These are phyloP conservation scores for Rhododendron ovatum DNA, from an alignment of 148 eudicot genomes.

Conservation along the genomic window DNA sequence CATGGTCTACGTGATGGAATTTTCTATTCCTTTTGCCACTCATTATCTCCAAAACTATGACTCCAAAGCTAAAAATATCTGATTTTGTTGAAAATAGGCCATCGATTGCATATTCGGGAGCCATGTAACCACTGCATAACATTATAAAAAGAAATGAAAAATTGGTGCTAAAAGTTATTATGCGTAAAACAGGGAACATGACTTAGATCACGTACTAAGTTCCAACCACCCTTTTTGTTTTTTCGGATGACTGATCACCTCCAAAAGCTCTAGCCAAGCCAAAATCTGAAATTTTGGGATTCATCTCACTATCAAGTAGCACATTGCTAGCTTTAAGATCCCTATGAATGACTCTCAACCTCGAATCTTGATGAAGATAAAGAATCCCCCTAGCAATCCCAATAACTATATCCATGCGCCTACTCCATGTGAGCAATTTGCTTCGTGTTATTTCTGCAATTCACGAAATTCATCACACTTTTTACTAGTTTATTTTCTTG, in stretches of 20 bases:
- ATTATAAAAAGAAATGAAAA: neutral
- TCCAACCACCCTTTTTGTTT: slow-evolving; percentile 1
- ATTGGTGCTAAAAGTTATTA: neutral
- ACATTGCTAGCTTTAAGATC: slow-evolving; percentile 15
- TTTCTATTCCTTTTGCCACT: neutral
- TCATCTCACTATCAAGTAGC: slow-evolving; percentile 8
- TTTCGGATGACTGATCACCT: neutral
- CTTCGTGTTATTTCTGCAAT: neutral
- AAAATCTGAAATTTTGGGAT: slow-evolving; percentile 9
- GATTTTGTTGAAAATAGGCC: slow-evolving; percentile 28
- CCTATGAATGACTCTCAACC: no score
- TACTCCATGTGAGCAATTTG: no score
- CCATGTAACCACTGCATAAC: slow-evolving; percentile 31
- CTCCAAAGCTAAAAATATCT: slow-evolving; percentile 10
- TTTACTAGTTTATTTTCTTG: neutral
- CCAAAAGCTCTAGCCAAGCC: neutral
- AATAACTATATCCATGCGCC: no score
- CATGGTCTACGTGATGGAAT: neutral
- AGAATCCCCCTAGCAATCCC: no score
- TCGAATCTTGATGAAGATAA: no score
- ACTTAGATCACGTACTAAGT: neutral
- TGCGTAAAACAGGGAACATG: neutral
- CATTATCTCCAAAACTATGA: slow-evolving; percentile 5
- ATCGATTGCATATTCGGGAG: slow-evolving; percentile 12
- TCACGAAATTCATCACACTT: neutral